phyloP scores from a whole-genome alignment of 139 green algal species.

The Chloropicon primus region DNA sequence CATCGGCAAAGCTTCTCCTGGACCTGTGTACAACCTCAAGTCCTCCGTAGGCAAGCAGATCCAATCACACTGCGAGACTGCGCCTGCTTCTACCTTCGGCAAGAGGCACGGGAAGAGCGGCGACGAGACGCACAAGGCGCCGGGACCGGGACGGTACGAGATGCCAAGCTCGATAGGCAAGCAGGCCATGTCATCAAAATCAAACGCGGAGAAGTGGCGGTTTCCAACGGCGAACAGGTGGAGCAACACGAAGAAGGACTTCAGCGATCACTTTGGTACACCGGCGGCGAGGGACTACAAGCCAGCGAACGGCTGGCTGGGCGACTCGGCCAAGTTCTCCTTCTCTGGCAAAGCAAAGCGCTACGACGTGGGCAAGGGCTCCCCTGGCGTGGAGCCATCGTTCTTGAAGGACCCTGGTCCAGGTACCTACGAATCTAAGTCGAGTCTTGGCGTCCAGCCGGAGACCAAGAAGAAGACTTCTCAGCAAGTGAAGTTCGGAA shows the following conservation, averaged over 20 bases:
- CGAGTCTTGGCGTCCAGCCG: neutral
- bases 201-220: neutral
- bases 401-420: neutral
- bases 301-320: neutral
- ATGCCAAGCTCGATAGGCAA: neutral
- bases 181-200: neutral
- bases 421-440: neutral
- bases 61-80: neutral
- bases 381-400: neutral
- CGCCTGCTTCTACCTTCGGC: neutral
- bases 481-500: neutral
- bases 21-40: neutral
- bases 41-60: neutral
- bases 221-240: neutral
- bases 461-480: neutral
- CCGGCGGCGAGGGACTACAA: neutral
- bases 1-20: neutral
- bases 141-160: neutral
- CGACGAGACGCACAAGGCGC: neutral
- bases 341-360: neutral
- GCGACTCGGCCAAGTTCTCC: neutral
- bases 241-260: neutral
- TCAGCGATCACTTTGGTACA: neutral
- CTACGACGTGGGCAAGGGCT: neutral
- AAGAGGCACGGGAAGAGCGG: neutral